Evolutionary conservation across 2,329 filamentous ascomycete genomes (phyloP).

Genomic region (Ascocoryne sarcoides): DNA sequence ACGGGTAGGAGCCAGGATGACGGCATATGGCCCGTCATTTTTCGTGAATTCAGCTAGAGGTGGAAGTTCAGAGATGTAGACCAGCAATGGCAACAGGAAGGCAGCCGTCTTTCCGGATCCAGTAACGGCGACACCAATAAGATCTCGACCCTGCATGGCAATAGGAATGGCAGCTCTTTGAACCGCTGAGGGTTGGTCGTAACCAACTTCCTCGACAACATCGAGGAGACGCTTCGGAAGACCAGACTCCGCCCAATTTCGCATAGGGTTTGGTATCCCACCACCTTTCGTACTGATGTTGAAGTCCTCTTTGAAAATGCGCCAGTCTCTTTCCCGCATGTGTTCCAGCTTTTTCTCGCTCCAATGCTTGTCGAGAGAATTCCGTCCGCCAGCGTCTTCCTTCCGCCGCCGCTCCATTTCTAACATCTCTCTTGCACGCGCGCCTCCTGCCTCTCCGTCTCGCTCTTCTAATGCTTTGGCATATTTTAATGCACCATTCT

Average conservation of each 20-base stretch:
- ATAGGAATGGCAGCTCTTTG: constrained; percentile 94
- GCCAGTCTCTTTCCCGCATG: constrained; percentile 97
- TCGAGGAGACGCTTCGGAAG: constrained; percentile 71
- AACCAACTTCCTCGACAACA: constrained; percentile 77
- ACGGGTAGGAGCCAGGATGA: constrained; percentile 91
- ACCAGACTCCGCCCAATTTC: constrained; percentile 78
- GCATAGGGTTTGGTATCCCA: constrained; percentile 89
- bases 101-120: constrained; percentile 98
- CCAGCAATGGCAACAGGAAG: constrained; percentile 82
- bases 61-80: constrained; percentile 88
- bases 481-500: constrained; percentile 46
- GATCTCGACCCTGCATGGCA: constrained; percentile 80
- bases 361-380: constrained; percentile 86
- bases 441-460: constrained; percentile 66
- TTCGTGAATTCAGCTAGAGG: constrained; percentile 77
- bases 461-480: constrained; percentile 64
- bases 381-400: constrained; percentile 61
- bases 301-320: constrained; percentile 99
- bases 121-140: constrained; percentile 97
- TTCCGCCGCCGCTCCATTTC: constrained; percentile 75
- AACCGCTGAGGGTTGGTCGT: constrained; percentile 83
- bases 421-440: constrained; percentile 70
- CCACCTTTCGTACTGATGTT: constrained; percentile 93
- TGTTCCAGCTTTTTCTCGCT: constrained; percentile 84
- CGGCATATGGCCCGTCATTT: constrained; percentile 93